These are phyloP conservation scores for Apiospora phragmitis DNA, from an alignment of 2,329 filamentous ascomycete genomes.

Conservation along the genomic window DNA sequence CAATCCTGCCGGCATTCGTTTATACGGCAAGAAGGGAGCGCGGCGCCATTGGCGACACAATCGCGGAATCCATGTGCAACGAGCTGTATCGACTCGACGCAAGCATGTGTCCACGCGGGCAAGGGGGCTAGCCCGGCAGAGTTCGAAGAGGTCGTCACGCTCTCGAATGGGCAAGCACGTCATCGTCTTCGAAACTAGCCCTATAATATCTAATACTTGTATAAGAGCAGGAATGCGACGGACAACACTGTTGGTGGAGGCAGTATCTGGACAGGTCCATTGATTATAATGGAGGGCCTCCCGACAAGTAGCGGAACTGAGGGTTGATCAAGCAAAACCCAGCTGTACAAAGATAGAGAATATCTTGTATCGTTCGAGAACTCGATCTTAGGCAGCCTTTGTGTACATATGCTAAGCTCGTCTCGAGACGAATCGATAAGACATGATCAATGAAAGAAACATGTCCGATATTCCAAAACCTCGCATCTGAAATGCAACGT, in stretches of 20 bases:
- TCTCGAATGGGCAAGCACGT: constrained; percentile 12
- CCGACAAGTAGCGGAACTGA: constrained; percentile 1
- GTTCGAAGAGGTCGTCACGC: constrained; percentile 16
- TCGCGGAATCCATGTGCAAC: not conserved
- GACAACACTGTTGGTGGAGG: constrained; percentile 9
- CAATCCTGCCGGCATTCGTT: constrained; percentile 46
- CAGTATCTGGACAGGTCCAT: constrained; percentile 8
- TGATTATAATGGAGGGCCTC: not conserved
- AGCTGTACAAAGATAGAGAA: constrained; percentile 30
- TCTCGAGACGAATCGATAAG: constrained; percentile 4
- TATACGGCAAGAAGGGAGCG: constrained; percentile 34
- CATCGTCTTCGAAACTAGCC: constrained; percentile 27
- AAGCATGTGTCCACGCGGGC: not conserved
- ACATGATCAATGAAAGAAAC: constrained; percentile 1
- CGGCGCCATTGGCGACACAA: constrained; percentile 7
- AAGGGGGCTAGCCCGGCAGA: constrained; percentile 11
- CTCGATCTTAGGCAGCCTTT: constrained; percentile 11
- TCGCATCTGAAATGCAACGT: not conserved
- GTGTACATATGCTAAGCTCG: constrained; percentile 11
- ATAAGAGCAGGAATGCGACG: constrained; percentile 32
- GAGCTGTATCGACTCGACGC: not conserved
- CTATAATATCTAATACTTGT: constrained; percentile 45
- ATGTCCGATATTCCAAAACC: not conserved
- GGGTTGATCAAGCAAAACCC: constrained; percentile 7
- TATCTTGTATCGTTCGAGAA: constrained; percentile 32